Evolutionary conservation across 192 early-diverging fungal species (phyloP).

Genomic region (Backusella circina): DNA sequence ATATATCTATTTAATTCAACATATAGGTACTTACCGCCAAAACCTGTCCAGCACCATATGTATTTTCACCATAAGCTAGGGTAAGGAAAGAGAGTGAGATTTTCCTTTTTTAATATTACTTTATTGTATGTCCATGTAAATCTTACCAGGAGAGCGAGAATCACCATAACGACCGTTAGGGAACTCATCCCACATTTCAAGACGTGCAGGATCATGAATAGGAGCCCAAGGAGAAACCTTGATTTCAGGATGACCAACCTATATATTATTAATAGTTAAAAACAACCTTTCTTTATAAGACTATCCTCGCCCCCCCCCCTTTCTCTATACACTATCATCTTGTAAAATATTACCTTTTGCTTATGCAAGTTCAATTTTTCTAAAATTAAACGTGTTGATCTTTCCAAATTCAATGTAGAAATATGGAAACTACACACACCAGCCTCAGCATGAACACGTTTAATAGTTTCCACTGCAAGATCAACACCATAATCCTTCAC

Average conservation of each 20-base stretch:
- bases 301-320: neutral
- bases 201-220: slow-evolving; percentile 37
- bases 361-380: slow-evolving; percentile 59
- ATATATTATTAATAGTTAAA: neutral
- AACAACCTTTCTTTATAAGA: neutral
- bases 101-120: neutral
- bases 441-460: slow-evolving; percentile 49
- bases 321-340: neutral
- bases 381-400: slow-evolving; percentile 70
- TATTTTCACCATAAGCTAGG: slow-evolving; percentile 55
- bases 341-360: neutral
- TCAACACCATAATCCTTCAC: slow-evolving; percentile 81
- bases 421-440: slow-evolving; percentile 69
- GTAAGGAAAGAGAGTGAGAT: too few relatives aligned
- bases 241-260: slow-evolving; percentile 51
- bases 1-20: neutral
- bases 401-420: slow-evolving; percentile 78
- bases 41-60: slow-evolving; percentile 64
- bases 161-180: slow-evolving; percentile 91
- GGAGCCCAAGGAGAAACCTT: slow-evolving; percentile 37
- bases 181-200: slow-evolving; percentile 84
- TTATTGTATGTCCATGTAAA: neutral
- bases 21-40: slow-evolving; percentile 26
- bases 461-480: slow-evolving; percentile 69
- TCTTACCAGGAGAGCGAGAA: slow-evolving; percentile 64